Evolutionary conservation across 2,329 filamentous ascomycete species (phyloP), one percentile per base, ranked within the genome.

Genomic region (Emergomyces orientalis): DNA sequence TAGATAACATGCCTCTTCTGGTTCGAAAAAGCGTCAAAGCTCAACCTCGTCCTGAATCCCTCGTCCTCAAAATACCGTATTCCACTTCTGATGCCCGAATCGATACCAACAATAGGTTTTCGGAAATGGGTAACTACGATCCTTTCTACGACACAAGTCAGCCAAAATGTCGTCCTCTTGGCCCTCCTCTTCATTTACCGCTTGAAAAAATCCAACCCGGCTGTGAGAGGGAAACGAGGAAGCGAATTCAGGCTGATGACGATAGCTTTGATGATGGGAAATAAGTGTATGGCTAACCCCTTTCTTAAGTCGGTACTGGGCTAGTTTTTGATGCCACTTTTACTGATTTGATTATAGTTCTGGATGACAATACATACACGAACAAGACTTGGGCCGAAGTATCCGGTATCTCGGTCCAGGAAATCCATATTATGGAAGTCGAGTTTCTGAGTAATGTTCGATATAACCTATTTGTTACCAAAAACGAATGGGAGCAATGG

Each of bases 301-400:
- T 14, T 49, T 25, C 22, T 27, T 49, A 43, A 43, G 32, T 2
- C 11, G 13, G 13, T 32, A 2, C 14, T 11, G 54, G 1, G 4
- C 55, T 58, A 7, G 51, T 57, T 8, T 51, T 9, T 27, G 60
- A 8, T 25, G 17, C 60, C 64, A n/a, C 69, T 22, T 27, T 63
- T 56, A 60, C 58, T 65, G 39, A 66, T 64, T 63, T 37, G 32
- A 7, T 60, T 4, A 34, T 65, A 90, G 88, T 97, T 73, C 79
- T 99, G 70, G 94, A 99, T 73, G 94, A 99, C 75, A 99, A 97
- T 75, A 97, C 94, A 0, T 99, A 99, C 77, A 97, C 94, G 45
- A 99, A 99, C 80, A 97, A 97, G 80, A 99, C 94, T 0, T 99
- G 94, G 94, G 94, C 93, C 2, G 94, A 99, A 71, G 94, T 99